These are phyloP conservation scores for Schizophyllum commune DNA, from an alignment of 1,284 basidiomycete species.

Conservation along the genomic window DNA sequence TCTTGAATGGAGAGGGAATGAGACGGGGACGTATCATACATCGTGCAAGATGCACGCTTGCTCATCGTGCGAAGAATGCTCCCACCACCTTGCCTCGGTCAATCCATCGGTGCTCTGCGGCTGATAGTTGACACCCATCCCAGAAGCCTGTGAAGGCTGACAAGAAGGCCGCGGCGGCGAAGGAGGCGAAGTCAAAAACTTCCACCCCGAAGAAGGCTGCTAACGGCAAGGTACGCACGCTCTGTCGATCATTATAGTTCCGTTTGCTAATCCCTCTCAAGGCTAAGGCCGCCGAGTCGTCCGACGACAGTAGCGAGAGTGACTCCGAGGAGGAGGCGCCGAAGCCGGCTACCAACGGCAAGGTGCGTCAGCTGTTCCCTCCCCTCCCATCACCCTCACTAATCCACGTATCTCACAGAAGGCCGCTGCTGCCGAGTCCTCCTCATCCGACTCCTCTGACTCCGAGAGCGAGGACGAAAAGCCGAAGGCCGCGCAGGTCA, in stretches of 20 bases:
- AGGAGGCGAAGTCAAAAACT: constrained; percentile 1
- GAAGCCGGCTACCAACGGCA: neutral
- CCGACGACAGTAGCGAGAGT: constrained; percentile 29
- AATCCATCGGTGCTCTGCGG: no score
- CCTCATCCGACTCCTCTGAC: constrained; percentile 3
- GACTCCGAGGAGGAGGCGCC: constrained; percentile 14
- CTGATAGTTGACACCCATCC: neutral
- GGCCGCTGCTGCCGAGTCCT: neutral
- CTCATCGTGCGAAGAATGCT: no score
- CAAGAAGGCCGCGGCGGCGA: neutral
- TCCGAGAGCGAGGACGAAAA: constrained; percentile 30
- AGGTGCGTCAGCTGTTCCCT: neutral
- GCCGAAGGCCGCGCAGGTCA: constrained; percentile 36
- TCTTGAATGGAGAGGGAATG: neutral
- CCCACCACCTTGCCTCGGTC: no score
- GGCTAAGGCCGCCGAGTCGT: constrained; percentile 18
- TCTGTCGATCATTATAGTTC: neutral
- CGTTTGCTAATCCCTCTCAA: neutral
- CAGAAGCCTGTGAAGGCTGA: neutral
- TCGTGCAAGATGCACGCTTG: no score
- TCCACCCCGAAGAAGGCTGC: constrained; percentile 13
- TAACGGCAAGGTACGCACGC: constrained; percentile 28
- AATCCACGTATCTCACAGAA: neutral
- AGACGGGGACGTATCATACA: no score
- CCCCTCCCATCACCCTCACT: no score